A percentile compares a stretch with the other conserved stretches of the same genome.
These are phyloP conservation scores for Suhomyces sp. DNA, from an alignment of 805 yeast genomes.

Conservation along the genomic window DNA sequence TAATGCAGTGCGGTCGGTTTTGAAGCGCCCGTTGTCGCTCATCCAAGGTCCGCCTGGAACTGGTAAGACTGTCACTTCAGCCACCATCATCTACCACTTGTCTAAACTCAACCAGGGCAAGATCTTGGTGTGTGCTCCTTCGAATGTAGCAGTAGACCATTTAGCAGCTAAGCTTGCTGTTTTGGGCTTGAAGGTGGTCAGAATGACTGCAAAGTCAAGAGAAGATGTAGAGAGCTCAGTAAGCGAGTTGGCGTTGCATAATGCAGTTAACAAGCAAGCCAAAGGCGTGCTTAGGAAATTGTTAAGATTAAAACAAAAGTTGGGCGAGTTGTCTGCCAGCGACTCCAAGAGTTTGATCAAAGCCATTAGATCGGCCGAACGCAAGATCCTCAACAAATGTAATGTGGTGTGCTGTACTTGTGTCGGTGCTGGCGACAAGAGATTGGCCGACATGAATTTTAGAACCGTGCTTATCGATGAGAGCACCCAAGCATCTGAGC, in stretches of 20 bases:
- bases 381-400: slow-evolving; percentile 48
- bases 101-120: slow-evolving; percentile 58
- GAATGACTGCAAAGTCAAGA: slow-evolving; percentile 71
- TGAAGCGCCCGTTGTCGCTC: slow-evolving; percentile 69
- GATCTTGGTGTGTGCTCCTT: slow-evolving; percentile 89
- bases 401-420: slow-evolving; percentile 90
- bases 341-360: slow-evolving; percentile 49
- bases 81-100: slow-evolving; percentile 79
- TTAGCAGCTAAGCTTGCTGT: slow-evolving; percentile 66
- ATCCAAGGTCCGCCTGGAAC: slow-evolving; percentile 95
- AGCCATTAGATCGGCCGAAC: slow-evolving; percentile 48
- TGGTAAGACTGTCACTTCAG: slow-evolving; percentile 92
- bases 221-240: slow-evolving; percentile 76
- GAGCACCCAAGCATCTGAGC: slow-evolving; percentile 91
- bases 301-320: slow-evolving; percentile 54
- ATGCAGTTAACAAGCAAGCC: slow-evolving; percentile 46
- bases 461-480: slow-evolving; percentile 86
- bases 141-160: slow-evolving; percentile 93
- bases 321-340: slow-evolving; percentile 61
- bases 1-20: slow-evolving; percentile 67
- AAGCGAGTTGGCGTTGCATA: slow-evolving; percentile 55
- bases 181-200: slow-evolving; percentile 74
- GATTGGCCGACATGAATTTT: slow-evolving; percentile 57
- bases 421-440: slow-evolving; percentile 82
- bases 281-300: slow-evolving; percentile 59